phyloP scores from a whole-genome alignment of 2,329 filamentous ascomycete genomes.

The Xylariaceae sp. region DNA sequence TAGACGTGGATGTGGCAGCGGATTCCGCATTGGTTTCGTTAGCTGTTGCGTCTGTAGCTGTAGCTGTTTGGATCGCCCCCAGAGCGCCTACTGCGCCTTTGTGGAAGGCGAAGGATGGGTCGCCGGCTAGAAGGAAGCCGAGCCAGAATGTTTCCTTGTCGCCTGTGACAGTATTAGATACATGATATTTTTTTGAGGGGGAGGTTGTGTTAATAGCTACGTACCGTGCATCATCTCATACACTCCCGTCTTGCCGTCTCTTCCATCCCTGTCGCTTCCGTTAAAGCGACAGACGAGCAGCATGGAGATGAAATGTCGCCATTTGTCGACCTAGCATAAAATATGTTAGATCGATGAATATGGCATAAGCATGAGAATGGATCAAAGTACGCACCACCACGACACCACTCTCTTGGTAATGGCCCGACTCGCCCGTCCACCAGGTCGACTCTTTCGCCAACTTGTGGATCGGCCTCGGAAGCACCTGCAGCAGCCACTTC shows the following conservation, averaged over 20 bases:
- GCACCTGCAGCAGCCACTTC: constrained; percentile 36
- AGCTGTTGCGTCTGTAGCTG: no score
- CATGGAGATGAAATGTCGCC: constrained; percentile 39
- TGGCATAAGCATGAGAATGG: neutral
- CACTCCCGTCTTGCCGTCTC: constrained; percentile 35
- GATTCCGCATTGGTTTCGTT: neutral
- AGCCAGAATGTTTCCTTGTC: constrained; percentile 48
- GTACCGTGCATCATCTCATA: constrained; percentile 43
- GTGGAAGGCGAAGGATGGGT: constrained; percentile 39
- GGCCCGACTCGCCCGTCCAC: constrained; percentile 34
- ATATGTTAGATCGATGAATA: neutral
- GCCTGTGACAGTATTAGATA: constrained; percentile 21
- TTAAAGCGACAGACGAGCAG: constrained; percentile 36
- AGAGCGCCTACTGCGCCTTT: constrained; percentile 34
- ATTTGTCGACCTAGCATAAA: constrained; percentile 33
- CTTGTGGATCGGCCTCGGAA: constrained; percentile 38
- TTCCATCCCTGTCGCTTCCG: constrained; percentile 40
- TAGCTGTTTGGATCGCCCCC: constrained; percentile 28
- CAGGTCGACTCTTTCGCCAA: constrained; percentile 34
- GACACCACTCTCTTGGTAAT: constrained; percentile 41
- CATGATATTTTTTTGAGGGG: neutral
- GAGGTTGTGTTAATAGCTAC: constrained; percentile 6
- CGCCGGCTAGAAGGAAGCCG: constrained; percentile 41
- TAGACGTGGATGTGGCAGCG: neutral
- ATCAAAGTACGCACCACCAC: constrained; percentile 32